A percentile compares a stretch with the other conserved stretches of the same genome.
These are phyloP conservation scores for Nevesoporus exiguus DNA, from an alignment of 768 basidiomycete species.

Conservation along the genomic window DNA sequence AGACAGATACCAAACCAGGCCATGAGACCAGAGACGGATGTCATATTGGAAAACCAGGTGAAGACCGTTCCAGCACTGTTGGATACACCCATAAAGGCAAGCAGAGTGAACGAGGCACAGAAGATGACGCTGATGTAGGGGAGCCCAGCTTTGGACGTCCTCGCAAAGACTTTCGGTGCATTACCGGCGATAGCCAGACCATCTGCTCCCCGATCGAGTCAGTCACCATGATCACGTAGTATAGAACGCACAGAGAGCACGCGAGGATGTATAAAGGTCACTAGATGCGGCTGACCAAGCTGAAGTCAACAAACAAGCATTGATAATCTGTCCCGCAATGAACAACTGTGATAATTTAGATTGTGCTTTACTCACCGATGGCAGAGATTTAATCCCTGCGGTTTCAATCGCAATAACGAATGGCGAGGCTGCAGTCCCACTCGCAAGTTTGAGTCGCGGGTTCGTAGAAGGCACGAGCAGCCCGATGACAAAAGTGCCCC, in stretches of 20 bases:
- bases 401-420: slow-evolving; percentile 88
- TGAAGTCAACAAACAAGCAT: slow-evolving; percentile 79
- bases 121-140: slow-evolving; percentile 73
- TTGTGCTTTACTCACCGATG: slow-evolving; percentile 51
- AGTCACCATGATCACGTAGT: background rate
- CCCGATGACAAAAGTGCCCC: slow-evolving; percentile 72
- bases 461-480: slow-evolving; percentile 77
- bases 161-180: slow-evolving; percentile 77
- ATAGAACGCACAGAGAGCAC: slow-evolving; percentile 66
- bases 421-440: slow-evolving; percentile 69
- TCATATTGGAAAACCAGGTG: slow-evolving; percentile 77
- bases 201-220: slow-evolving; percentile 40
- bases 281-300: slow-evolving; percentile 92
- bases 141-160: slow-evolving; percentile 67
- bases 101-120: slow-evolving; percentile 59
- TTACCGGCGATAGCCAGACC: slow-evolving; percentile 78
- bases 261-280: slow-evolving; percentile 86
- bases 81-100: slow-evolving; percentile 82
- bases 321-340: slow-evolving; percentile 54
- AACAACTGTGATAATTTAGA: slow-evolving; percentile 6
- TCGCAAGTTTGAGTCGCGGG: slow-evolving; percentile 43
- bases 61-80: slow-evolving; percentile 72
- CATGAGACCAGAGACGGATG: slow-evolving; percentile 63
- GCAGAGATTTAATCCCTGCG: slow-evolving; percentile 84
- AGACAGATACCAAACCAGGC: slow-evolving; percentile 79